These are phyloP conservation scores for Prunus fruticosa DNA, from an alignment of 306 rosid species.

Conservation along the genomic window DNA sequence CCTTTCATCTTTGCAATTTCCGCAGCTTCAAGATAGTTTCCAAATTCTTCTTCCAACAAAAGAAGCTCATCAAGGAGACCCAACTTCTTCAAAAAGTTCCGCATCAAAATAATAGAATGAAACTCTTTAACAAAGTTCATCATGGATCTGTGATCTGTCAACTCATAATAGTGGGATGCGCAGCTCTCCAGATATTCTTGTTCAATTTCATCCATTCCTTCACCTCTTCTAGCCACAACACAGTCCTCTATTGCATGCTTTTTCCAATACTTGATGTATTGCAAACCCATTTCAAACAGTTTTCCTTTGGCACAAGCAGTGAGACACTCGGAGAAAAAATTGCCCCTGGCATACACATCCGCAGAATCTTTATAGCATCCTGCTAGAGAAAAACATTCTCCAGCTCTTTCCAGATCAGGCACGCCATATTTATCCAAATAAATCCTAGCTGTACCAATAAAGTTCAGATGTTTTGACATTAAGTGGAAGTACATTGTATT, in stretches of 20 bases:
- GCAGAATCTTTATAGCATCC: constrained; percentile 51
- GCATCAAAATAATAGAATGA: constrained; percentile 43
- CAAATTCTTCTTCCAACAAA: constrained; percentile 59
- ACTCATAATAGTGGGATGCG: constrained; percentile 48
- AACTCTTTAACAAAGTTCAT: constrained; percentile 70
- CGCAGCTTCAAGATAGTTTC: constrained; percentile 60
- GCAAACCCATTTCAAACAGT: constrained; percentile 53
- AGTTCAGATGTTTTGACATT: background rate
- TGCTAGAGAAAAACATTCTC: constrained; percentile 60
- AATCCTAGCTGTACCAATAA: constrained; percentile 42
- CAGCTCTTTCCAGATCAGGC: constrained; percentile 51
- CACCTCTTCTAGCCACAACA: constrained; percentile 4
- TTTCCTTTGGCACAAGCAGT: constrained; percentile 48
- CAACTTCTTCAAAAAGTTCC: constrained; percentile 43
- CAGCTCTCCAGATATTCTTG: constrained; percentile 59
- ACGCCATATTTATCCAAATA: constrained; percentile 48
- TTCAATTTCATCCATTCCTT: constrained; percentile 37
- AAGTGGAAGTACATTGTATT: background rate
- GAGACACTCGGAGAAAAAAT: constrained; percentile 48
- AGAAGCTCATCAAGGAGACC: constrained; percentile 58
- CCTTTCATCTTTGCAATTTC: constrained; percentile 52
- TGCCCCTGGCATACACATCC: constrained; percentile 52
- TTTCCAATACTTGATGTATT: constrained; percentile 53
- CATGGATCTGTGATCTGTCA: constrained; percentile 53
- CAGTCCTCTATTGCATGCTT: constrained; percentile 30